phyloP scores from a whole-genome alignment of 805 yeast genomes.

The Ogataea philodendri region DNA sequence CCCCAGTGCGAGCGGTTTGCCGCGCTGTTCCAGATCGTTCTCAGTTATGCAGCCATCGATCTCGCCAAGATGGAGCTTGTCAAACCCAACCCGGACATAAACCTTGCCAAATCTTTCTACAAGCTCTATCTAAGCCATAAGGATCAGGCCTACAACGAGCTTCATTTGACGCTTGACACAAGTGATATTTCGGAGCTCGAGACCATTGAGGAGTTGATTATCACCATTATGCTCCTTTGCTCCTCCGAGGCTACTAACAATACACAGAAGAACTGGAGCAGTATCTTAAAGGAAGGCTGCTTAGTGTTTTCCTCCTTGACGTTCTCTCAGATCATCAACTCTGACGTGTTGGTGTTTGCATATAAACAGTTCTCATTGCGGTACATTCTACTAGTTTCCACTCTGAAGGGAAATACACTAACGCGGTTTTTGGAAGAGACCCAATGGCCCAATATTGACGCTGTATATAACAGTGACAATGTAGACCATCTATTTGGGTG shows the following conservation, averaged over 20 bases:
- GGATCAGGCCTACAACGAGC: constrained; percentile 30
- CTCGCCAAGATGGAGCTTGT: constrained; percentile 21
- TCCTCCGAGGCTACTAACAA: constrained; percentile 33
- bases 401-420: constrained; percentile 24
- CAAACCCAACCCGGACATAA: constrained; percentile 3
- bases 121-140: constrained; percentile 24
- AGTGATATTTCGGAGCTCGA: constrained; percentile 22
- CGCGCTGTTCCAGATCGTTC: constrained; percentile 27
- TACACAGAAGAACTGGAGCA: constrained; percentile 31
- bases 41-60: constrained; percentile 29
- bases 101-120: constrained; percentile 8
- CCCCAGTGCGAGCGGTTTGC: constrained; percentile 28
- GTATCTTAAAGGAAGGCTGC: constrained; percentile 32
- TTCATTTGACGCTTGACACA: constrained; percentile 30
- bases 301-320: constrained; percentile 27
- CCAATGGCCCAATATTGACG: constrained; percentile 29
- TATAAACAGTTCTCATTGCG: constrained; percentile 34
- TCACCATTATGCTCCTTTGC: constrained; percentile 31
- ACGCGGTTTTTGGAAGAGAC: constrained; percentile 16
- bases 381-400: constrained; percentile 29
- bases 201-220: constrained; percentile 28
- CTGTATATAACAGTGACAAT: constrained; percentile 24
- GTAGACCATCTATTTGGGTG: constrained; percentile 37
- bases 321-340: constrained; percentile 21
- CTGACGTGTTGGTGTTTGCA: constrained; percentile 29